Evolutionary conservation across 1,139 yeast species (phyloP).

Genomic region (Lipomyces yarrowii): DNA sequence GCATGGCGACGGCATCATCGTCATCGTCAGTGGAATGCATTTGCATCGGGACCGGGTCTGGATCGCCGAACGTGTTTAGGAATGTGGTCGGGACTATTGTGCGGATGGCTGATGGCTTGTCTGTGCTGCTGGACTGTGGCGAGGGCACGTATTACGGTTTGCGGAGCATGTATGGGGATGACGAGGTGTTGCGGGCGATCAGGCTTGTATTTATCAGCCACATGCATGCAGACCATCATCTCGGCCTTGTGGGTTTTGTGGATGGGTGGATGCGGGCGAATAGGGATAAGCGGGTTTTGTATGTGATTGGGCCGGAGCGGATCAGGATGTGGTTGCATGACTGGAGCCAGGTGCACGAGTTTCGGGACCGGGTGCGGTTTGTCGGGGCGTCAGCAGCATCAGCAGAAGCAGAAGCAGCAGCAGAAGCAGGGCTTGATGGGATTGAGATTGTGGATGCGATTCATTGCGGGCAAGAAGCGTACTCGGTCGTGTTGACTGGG

Average conservation of each 20-base stretch:
- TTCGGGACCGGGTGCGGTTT: too few species aligned
- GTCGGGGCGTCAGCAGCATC: too few species aligned
- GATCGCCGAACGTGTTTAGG: slow-evolving; percentile 80
- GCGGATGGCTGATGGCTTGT: slow-evolving; percentile 46
- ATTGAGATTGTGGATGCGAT: slow-evolving; percentile 49
- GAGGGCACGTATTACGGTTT: slow-evolving; percentile 85
- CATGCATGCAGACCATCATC: slow-evolving; percentile 95
- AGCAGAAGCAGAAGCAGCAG: too few species aligned
- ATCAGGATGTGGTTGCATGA: slow-evolving; percentile 68
- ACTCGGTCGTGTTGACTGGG: slow-evolving; percentile 65
- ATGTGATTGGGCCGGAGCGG: slow-evolving; percentile 75
- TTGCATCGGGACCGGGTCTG: slow-evolving; percentile 92
- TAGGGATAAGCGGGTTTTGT: slow-evolving; percentile 62
- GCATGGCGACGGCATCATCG: background rate
- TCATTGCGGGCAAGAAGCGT: slow-evolving; percentile 86
- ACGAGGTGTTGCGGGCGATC: slow-evolving; percentile 56
- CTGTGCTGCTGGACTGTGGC: slow-evolving; percentile 78
- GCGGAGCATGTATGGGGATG: slow-evolving; percentile 58
- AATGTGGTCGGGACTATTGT: slow-evolving; percentile 81
- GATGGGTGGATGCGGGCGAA: slow-evolving; percentile 35
- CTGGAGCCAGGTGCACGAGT: slow-evolving; percentile 50
- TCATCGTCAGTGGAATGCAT: slow-evolving; percentile 59
- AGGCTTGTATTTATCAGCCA: slow-evolving; percentile 76
- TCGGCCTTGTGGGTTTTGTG: slow-evolving; percentile 75
- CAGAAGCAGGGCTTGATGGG: too few species aligned